Conservation (phyloP, 805 yeast species). For the Metahyphopichia silvanorum region DNA sequence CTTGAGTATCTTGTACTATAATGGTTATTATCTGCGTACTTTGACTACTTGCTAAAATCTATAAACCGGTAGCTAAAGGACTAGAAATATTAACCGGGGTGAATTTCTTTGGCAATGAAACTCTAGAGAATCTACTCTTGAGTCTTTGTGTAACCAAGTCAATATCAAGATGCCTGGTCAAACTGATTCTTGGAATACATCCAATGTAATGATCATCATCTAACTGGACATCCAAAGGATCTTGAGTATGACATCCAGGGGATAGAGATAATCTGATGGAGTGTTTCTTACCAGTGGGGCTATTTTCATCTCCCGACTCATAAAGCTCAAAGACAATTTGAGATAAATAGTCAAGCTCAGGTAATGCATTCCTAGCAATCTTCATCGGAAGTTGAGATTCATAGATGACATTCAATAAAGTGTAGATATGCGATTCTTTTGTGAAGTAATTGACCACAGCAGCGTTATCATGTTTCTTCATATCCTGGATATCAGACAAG, state of each 20-base stretch:
- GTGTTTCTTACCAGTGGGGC: slow-evolving; percentile 72
- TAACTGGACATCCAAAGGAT: slow-evolving; percentile 93
- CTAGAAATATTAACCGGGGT: slow-evolving; percentile 86
- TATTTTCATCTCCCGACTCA: slow-evolving; percentile 65
- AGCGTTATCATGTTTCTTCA: slow-evolving; percentile 76
- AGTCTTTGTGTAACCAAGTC: slow-evolving; percentile 82
- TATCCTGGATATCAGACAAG: slow-evolving; percentile 71
- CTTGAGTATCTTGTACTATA: slow-evolving; percentile 11
- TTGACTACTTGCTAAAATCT: too few species aligned
- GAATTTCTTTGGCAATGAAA: slow-evolving; percentile 84
- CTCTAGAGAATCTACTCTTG: slow-evolving; percentile 78
- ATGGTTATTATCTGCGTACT: too few species aligned
- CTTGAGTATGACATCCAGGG: slow-evolving; percentile 98
- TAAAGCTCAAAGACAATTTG: slow-evolving; percentile 93
- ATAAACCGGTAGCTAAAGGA: slow-evolving; percentile 40
- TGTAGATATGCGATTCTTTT: slow-evolving; percentile 95
- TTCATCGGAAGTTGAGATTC: slow-evolving; percentile 95
- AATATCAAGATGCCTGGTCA: slow-evolving; percentile 91
- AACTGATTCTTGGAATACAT: slow-evolving; percentile 84
- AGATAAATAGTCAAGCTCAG: slow-evolving; percentile 92
- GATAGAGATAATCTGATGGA: slow-evolving; percentile 88
- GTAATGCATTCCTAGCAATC: slow-evolving; percentile 90
- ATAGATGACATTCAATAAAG: slow-evolving; percentile 83
- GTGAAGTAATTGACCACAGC: slow-evolving; percentile 90
- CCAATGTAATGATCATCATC: slow-evolving; percentile 97